phyloP scores from a whole-genome alignment of 2,329 filamentous ascomycete genomes.

The Aureobasidium sp. region DNA sequence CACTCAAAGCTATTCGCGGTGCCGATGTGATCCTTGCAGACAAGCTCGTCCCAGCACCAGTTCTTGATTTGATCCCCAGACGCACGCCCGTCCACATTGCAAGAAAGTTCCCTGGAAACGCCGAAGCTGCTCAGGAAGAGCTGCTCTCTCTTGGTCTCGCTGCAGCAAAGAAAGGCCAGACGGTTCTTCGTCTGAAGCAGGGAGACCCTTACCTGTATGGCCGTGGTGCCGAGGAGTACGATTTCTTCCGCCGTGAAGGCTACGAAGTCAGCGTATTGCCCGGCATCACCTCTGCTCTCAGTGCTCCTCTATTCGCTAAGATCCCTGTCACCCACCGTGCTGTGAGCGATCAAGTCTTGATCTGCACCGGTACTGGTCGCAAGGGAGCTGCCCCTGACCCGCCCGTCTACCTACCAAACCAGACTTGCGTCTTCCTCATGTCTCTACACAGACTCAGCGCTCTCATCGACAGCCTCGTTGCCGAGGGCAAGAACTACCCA shows the following conservation, averaged over 20 bases:
- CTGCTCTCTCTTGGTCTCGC: conserved; percentile 70
- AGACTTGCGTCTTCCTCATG: conserved; percentile 94
- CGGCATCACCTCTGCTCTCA: conserved; percentile 81
- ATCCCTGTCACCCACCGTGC: conserved; percentile 85
- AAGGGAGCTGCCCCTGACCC: conserved; percentile 79
- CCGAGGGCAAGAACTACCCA: conserved; percentile 54
- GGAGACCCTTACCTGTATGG: conserved; percentile 96
- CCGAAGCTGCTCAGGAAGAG: conserved; percentile 86
- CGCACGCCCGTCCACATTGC: conserved; percentile 86
- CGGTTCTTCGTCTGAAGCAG: conserved; percentile 86
- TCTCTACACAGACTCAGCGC: conserved; percentile 75
- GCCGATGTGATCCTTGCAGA: conserved; percentile 78
- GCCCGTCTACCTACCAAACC: conserved; percentile 65
- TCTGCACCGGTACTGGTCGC: conserved; percentile 94
- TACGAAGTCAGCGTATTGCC: conserved; percentile 66
- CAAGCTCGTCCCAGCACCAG: conserved; percentile 76
- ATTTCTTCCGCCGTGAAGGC: conserved; percentile 69
- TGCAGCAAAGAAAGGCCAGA: conserved; percentile 61
- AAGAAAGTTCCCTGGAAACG: conserved; percentile 95
- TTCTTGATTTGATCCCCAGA: conserved; percentile 83
- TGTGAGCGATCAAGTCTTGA: conserved; percentile 82
- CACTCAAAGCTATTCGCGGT: conserved; percentile 64
- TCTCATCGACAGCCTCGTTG: conserved; percentile 64
- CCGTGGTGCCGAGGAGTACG: conserved; percentile 84
- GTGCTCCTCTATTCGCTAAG: conserved; percentile 77